These are phyloP conservation scores for Pyrenula massariospora DNA, from an alignment of 495 filamentous ascomycete genomes.

Conservation along the genomic window DNA sequence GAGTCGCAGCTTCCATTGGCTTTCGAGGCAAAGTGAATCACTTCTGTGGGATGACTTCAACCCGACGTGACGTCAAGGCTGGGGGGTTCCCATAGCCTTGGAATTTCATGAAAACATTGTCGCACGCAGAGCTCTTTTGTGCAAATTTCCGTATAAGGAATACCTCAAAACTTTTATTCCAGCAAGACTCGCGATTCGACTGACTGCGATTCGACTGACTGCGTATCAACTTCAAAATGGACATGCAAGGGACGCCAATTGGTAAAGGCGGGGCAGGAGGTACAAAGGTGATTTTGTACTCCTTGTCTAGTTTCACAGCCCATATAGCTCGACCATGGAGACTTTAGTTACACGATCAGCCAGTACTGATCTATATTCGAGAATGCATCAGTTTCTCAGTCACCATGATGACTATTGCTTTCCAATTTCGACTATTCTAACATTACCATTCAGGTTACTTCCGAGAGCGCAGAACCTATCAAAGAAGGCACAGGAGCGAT, in stretches of 20 bases:
- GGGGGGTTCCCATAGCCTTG: not conserved
- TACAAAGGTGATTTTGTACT: conserved; percentile 23
- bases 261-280: conserved; percentile 18
- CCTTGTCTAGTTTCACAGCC: not conserved
- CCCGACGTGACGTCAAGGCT: not conserved
- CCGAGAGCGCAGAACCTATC: conserved; percentile 35
- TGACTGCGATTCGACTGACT: not conserved
- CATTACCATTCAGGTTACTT: conserved; percentile 21
- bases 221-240: conserved; percentile 20
- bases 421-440: no score
- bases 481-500: conserved; percentile 44
- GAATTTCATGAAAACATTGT: not conserved
- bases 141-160: not conserved
- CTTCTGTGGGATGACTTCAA: not conserved
- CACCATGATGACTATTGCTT: no score
- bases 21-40: no score
- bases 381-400: not conserved
- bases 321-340: not conserved
- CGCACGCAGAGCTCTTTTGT: no score
- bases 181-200: not conserved
- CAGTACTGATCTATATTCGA: not conserved
- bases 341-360: not conserved
- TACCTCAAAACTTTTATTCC: not conserved
- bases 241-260: conserved; percentile 36
- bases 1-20: no score